Evolutionary conservation across 305 asterid genomes (phyloP).

Genomic region (Rubia balearica): DNA sequence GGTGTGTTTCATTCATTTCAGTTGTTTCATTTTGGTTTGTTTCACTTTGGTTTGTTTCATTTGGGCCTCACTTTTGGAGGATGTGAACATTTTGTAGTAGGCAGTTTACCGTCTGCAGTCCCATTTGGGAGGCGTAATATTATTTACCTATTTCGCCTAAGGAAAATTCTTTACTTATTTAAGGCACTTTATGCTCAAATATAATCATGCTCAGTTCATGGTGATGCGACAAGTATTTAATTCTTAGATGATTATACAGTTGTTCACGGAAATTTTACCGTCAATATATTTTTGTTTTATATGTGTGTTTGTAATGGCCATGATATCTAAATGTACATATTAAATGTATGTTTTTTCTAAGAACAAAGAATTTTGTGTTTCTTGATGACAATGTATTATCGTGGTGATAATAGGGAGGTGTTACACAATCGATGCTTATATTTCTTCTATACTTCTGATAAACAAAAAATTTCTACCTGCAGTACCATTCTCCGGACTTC

Average conservation of each 20-base stretch:
- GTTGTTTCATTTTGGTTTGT: no score
- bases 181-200: no score
- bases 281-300: not conserved
- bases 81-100: no score
- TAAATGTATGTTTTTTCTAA: not conserved
- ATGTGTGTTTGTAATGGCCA: not conserved
- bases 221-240: not conserved
- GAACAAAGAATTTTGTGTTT: not conserved
- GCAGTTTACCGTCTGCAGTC: no score
- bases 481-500: constrained; percentile 84
- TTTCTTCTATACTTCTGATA: not conserved
- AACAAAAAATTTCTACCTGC: constrained; percentile 28
- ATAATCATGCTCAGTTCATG: no score
- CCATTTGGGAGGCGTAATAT: no score
- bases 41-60: no score
- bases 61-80: no score
- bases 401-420: not conserved
- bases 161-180: no score
- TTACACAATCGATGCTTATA: not conserved
- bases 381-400: not conserved
- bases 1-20: no score
- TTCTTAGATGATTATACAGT: constrained; percentile 3
- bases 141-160: no score
- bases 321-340: not conserved
- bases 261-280: not conserved